Percentiles rank a stretch among this genome's conserved stretches.
These are phyloP conservation scores for Exophiala mesophila DNA, from an alignment of 2,329 filamentous ascomycete species.

Conservation along the genomic window DNA sequence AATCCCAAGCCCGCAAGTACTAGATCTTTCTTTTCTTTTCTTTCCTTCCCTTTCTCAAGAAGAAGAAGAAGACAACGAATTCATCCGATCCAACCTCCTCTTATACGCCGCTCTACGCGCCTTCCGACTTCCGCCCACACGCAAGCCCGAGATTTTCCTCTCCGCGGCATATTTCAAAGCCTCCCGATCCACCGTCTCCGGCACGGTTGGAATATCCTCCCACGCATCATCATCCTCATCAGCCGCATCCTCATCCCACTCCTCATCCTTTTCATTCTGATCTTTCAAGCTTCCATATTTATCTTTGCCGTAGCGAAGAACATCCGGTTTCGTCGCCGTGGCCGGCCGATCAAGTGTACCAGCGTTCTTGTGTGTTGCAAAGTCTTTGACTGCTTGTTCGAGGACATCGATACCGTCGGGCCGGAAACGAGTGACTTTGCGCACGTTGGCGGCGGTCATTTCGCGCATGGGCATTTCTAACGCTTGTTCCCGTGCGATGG, in stretches of 20 bases:
- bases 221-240: conserved; percentile 26
- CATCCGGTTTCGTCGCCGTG: too few species aligned
- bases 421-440: conserved; percentile 76
- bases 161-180: background rate
- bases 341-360: too few species aligned
- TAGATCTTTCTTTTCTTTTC: too few species aligned
- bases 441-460: conserved; percentile 71
- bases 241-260: conserved; percentile 37
- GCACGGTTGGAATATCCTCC: conserved; percentile 5
- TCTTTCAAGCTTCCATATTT: too few species aligned
- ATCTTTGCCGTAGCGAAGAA: too few species aligned
- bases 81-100: too few species aligned
- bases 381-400: conserved; percentile 19
- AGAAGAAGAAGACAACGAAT: too few species aligned
- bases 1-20: too few species aligned
- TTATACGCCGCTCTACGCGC: background rate
- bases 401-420: conserved; percentile 62
- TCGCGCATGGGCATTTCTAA: conserved; percentile 58
- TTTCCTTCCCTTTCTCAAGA: too few species aligned
- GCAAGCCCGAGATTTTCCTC: background rate
- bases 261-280: too few species aligned
- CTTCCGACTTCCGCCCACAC: background rate
- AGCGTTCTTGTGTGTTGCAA: conserved; percentile 30
- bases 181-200: background rate
- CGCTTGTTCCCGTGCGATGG: conserved; percentile 59